Percentiles rank a stretch among this genome's conserved stretches.
phyloP scores from a whole-genome alignment of 148 eudicot species.

The Dianthus caryophyllus region DNA sequence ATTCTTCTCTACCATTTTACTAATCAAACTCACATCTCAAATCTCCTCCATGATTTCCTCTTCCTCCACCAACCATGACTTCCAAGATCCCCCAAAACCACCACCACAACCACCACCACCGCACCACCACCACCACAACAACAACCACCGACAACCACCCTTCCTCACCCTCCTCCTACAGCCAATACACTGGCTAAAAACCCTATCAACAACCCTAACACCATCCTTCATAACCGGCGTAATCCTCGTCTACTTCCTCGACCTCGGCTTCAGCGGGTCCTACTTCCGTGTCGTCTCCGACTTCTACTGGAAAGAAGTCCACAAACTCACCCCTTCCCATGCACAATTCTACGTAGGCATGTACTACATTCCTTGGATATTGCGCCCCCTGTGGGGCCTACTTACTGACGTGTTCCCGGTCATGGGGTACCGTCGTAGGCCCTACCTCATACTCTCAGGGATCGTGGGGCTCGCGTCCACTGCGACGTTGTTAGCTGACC shows the following conservation, averaged over 20 bases:
- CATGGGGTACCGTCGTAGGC: constrained; percentile 44
- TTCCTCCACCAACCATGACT: too few species aligned
- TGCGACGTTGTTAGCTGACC: constrained; percentile 26
- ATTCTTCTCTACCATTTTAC: too few species aligned
- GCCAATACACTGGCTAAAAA: constrained; percentile 36
- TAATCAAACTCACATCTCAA: too few species aligned
- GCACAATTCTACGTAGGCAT: constrained; percentile 49
- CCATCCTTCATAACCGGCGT: constrained; percentile 44
- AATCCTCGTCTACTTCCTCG: constrained; percentile 48
- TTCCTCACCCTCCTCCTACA: constrained; percentile 18
- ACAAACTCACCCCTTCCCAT: constrained; percentile 37
- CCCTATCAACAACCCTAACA: constrained; percentile 27
- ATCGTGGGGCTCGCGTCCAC: constrained; percentile 42
- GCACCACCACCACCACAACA: not conserved
- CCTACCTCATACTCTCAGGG: constrained; percentile 42
- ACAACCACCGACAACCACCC: not conserved
- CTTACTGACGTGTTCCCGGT: constrained; percentile 56
- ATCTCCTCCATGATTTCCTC: too few species aligned
- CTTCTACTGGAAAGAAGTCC: constrained; percentile 68
- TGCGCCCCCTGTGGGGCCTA: constrained; percentile 66
- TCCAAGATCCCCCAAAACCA: too few species aligned
- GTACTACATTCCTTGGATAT: constrained; percentile 59
- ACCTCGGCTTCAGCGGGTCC: constrained; percentile 49
- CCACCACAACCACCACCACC: too few species aligned
- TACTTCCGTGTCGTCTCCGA: constrained; percentile 52